Evolutionary conservation across 139 green algal genomes (phyloP).

Genomic region (Chlamydomonas asymmetrica): DNA sequence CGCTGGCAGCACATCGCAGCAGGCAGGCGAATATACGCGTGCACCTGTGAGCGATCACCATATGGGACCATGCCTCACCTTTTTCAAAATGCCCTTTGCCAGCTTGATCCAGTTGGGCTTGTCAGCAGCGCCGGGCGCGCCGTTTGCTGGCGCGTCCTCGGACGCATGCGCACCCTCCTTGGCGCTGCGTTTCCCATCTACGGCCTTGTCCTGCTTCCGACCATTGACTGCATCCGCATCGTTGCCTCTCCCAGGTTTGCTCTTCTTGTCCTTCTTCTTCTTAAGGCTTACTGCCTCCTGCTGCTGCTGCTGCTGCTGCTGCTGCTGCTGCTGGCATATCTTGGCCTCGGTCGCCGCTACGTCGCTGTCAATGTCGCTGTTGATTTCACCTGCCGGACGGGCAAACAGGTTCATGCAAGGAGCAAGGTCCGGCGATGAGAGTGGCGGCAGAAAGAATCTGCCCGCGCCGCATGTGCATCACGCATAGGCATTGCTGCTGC

Average conservation of each 20-base stretch:
- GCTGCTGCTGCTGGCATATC: neutral
- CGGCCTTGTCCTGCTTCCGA: neutral
- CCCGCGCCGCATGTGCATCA: no score
- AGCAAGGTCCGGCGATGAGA: no score
- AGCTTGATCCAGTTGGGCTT: constrained; percentile 25
- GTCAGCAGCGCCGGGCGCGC: neutral
- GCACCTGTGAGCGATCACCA: neutral
- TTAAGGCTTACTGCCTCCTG: neutral
- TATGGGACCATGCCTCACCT: neutral
- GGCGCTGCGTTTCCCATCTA: neutral
- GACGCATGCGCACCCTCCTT: neutral
- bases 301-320: neutral
- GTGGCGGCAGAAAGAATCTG: no score
- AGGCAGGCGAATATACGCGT: no score
- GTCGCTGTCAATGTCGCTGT: no score
- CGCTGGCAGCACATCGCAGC: no score
- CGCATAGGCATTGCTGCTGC: no score
- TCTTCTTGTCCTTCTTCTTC: constrained; percentile 28
- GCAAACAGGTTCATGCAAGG: no score
- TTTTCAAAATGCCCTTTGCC: neutral
- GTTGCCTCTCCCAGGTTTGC: neutral
- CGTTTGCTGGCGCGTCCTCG: neutral
- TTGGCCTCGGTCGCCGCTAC: neutral
- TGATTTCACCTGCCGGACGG: no score
- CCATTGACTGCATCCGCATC: neutral